Conservation (phyloP, 2,329 filamentous ascomycete species). For the Apiospora arundinis region DNA sequence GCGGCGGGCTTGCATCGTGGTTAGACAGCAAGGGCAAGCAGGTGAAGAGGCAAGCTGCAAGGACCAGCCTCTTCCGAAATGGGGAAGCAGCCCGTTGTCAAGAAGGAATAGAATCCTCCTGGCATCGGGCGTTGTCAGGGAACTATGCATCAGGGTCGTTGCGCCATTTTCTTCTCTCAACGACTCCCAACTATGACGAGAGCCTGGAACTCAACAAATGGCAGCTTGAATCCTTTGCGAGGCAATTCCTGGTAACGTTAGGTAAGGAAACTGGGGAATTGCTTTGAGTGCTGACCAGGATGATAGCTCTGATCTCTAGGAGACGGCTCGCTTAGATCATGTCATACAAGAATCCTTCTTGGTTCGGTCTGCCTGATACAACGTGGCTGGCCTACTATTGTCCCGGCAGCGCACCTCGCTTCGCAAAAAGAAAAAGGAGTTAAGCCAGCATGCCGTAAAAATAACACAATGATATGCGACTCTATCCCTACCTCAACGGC, state of each 20-base stretch:
- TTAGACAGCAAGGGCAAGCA: not conserved
- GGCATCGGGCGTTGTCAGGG: not conserved
- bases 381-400: not conserved
- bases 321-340: not conserved
- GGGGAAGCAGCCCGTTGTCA: not conserved
- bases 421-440: not conserved
- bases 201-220: not conserved
- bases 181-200: not conserved
- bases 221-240: not conserved
- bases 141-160: not conserved
- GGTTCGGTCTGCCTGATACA: not conserved
- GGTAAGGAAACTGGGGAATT: not conserved
- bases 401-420: not conserved
- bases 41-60: not conserved
- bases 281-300: not conserved
- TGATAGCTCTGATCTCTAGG: not conserved
- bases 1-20: not conserved
- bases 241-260: not conserved
- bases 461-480: not conserved
- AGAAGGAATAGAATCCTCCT: not conserved
- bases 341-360: not conserved
- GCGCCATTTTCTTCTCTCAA: not conserved
- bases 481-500: not conserved
- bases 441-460: not conserved
- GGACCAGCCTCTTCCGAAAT: conserved; percentile 5